Conservation (phyloP, 176 grass and related monocot genomes). For the Pontederia crassipes region DNA sequence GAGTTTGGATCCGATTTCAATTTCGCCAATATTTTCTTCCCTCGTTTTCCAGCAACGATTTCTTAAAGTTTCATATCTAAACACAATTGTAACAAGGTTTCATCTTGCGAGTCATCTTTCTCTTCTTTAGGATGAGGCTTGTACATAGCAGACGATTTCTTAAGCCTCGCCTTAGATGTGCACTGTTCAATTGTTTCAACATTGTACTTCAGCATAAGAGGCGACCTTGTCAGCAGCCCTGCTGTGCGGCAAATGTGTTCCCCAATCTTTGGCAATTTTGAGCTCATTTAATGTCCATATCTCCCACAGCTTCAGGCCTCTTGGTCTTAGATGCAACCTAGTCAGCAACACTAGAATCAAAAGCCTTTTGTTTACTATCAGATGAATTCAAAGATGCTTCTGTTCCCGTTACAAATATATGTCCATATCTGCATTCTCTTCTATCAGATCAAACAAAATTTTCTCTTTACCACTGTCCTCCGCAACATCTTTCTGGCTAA, state of each 20-base stretch:
- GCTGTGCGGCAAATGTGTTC: not conserved
- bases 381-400: conserved; percentile 1
- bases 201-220: not conserved
- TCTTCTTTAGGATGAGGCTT: conserved; percentile 14
- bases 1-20: conserved; percentile 34
- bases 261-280: not conserved
- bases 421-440: not conserved
- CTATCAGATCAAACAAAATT: conserved; percentile 3
- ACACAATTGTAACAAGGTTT: conserved; percentile 39
- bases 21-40: conserved; percentile 19
- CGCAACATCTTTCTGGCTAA: not conserved
- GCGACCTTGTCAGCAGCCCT: not conserved
- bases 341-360: not conserved
- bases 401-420: not conserved
- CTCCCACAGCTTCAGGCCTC: not conserved
- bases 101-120: conserved; percentile 26
- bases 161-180: conserved; percentile 33
- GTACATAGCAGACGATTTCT: conserved; percentile 18
- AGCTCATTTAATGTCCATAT: not conserved
- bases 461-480: conserved; percentile 9
- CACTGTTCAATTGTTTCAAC: conserved; percentile 1
- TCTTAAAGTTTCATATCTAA: conserved; percentile 37
- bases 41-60: conserved; percentile 27
- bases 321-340: not conserved
- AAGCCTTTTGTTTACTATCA: not conserved